These are phyloP conservation scores for Hibiscus syriacus DNA, from an alignment of 345 rosid species.

Conservation along the genomic window DNA sequence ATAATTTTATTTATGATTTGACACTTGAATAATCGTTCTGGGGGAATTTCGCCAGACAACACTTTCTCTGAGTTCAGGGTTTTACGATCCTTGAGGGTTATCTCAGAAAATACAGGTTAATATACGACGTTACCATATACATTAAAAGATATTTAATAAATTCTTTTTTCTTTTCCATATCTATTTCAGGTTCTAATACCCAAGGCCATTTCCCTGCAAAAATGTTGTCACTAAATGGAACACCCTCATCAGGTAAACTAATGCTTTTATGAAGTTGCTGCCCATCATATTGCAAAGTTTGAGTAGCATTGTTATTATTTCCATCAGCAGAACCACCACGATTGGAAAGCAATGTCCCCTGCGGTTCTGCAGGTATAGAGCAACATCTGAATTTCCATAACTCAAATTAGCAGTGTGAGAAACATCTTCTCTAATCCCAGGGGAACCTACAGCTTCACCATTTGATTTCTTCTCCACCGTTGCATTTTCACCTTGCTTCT, in stretches of 20 bases:
- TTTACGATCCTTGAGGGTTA: slow-evolving; percentile 83
- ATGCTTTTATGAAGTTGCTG: slow-evolving; percentile 34
- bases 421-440: slow-evolving; percentile 17
- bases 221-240: slow-evolving; percentile 59
- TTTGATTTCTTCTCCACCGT: slow-evolving; percentile 29
- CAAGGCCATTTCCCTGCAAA: slow-evolving; percentile 92
- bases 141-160: too few relatives aligned
- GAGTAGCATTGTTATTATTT: slow-evolving; percentile 15
- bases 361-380: slow-evolving; percentile 13
- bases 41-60: slow-evolving; percentile 67
- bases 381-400: slow-evolving; percentile 16
- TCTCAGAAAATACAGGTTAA: too few relatives aligned
- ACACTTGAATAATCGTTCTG: too few relatives aligned
- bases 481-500: slow-evolving; percentile 25
- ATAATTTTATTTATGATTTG: too few relatives aligned
- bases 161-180: slow-evolving; percentile 26
- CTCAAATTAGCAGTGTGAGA: slow-evolving; percentile 19
- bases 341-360: slow-evolving; percentile 18
- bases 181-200: slow-evolving; percentile 52
- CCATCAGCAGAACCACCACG: slow-evolving; percentile 19
- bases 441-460: slow-evolving; percentile 23
- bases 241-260: slow-evolving; percentile 46
- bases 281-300: slow-evolving; percentile 21
- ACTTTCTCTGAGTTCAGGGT: slow-evolving; percentile 76
- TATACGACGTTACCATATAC: too few relatives aligned